Evolutionary conservation across 108 stramenopile genomes (phyloP).

Genomic region (Nannochloropsis salina): DNA sequence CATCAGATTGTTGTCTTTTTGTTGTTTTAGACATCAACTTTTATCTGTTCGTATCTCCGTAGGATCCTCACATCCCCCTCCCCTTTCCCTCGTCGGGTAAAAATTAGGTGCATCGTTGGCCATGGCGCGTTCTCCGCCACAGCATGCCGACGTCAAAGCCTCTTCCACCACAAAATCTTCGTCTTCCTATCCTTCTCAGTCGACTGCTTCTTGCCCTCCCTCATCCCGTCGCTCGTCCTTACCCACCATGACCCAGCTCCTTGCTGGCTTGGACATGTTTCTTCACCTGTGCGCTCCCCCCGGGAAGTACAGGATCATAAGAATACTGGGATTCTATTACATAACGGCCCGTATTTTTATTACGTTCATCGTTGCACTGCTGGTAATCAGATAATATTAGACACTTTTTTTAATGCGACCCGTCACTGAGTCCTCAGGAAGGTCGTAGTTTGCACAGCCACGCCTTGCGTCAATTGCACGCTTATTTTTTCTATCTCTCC

Average conservation of each 20-base stretch:
- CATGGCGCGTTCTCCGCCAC: too few species aligned
- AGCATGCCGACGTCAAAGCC: not conserved
- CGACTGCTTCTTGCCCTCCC: not conserved
- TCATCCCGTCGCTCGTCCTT: not conserved
- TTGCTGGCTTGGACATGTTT: not conserved
- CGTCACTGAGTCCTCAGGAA: too few species aligned
- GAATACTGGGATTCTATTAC: constrained; percentile 8
- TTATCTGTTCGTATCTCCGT: too few species aligned
- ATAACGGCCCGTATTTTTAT: not conserved
- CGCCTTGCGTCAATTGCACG: too few species aligned
- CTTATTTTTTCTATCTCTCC: too few species aligned
- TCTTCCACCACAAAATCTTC: not conserved
- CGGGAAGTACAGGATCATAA: not conserved
- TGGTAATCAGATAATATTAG: not conserved
- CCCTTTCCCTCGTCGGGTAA: too few species aligned
- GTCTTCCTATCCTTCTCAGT: not conserved
- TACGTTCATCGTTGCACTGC: not conserved
- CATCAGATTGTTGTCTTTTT: too few species aligned
- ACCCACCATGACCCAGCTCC: not conserved
- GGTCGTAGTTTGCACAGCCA: too few species aligned
- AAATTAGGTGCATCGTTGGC: too few species aligned
- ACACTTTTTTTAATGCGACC: too few species aligned
- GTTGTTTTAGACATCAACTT: too few species aligned
- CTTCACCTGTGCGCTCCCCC: constrained; percentile 15
- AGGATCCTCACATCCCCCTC: too few species aligned